phyloP scores from a whole-genome alignment of 108 stramenopile genomes.

The Halocafeteria seosinensis region DNA sequence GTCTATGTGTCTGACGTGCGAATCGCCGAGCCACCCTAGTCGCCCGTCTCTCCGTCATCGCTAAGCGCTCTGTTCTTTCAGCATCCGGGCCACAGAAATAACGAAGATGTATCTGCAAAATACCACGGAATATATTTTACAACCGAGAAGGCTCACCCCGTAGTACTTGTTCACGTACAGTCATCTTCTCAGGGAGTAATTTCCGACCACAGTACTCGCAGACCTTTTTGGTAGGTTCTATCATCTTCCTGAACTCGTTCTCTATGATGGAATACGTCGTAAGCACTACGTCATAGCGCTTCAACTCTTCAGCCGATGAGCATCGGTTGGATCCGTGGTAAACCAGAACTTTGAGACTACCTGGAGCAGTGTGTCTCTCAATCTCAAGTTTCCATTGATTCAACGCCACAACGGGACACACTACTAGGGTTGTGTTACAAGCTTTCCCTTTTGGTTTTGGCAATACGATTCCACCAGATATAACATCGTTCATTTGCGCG shows the following conservation, averaged over 20 bases:
- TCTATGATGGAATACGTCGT: conserved; percentile 91
- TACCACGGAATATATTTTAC: too few species aligned
- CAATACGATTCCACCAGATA: too few species aligned
- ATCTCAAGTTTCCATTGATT: conserved; percentile 88
- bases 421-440: conserved; percentile 51
- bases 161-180: too few species aligned
- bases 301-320: conserved; percentile 49
- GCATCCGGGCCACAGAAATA: conserved; percentile 25
- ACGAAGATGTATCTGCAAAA: conserved; percentile 25
- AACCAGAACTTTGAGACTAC: conserved; percentile 52
- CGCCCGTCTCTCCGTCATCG: not conserved
- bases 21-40: not conserved
- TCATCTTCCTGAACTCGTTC: conserved; percentile 76
- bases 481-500: too few species aligned
- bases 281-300: conserved; percentile 73
- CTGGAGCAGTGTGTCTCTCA: conserved; percentile 61
- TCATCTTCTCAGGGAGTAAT: conserved; percentile 48
- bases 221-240: conserved; percentile 62
- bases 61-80: conserved; percentile 12
- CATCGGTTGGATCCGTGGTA: conserved; percentile 69
- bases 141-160: too few species aligned
- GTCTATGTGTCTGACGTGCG: too few species aligned
- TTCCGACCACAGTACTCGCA: conserved; percentile 76
- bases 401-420: conserved; percentile 84
- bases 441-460: not conserved